Evolutionary conservation across 1,284 basidiomycete species (phyloP).

Genomic region (Microbotryomycetes sp.): DNA sequence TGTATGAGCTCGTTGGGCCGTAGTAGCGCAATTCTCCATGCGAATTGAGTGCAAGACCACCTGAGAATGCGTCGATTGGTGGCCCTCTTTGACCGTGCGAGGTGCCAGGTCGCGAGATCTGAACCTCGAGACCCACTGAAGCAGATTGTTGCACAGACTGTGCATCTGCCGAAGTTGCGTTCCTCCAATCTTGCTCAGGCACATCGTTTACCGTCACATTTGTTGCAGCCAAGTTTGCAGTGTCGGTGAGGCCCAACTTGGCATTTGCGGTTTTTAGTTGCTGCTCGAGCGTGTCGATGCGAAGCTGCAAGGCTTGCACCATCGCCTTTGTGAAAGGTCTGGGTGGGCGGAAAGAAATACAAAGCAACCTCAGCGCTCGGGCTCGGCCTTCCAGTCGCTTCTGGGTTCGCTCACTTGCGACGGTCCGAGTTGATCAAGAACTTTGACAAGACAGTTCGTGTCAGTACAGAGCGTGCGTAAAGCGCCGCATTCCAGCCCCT

Average conservation of each 20-base stretch:
- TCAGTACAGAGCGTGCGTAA: not conserved
- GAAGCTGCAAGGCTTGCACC: slow-evolving; percentile 27
- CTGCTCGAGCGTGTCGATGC: slow-evolving; percentile 30
- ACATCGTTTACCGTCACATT: not conserved
- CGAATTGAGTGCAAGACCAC: slow-evolving; percentile 28
- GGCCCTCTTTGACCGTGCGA: not conserved
- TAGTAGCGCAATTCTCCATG: slow-evolving; percentile 31
- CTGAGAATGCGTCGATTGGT: slow-evolving; percentile 24
- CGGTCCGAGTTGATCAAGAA: not conserved
- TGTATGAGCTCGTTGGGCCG: slow-evolving; percentile 22
- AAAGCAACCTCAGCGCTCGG: no score
- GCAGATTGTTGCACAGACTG: no score
- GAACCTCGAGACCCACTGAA: not conserved
- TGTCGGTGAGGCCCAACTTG: not conserved
- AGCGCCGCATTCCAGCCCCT: no score
- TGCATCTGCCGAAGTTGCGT: not conserved
- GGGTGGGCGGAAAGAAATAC: not conserved
- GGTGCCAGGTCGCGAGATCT: not conserved
- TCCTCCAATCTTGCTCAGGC: not conserved
- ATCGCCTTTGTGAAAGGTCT: slow-evolving; percentile 30
- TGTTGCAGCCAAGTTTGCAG: not conserved
- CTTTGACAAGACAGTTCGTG: not conserved
- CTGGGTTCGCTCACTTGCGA: no score
- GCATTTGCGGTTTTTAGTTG: slow-evolving; percentile 16
- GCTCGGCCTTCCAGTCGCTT: no score